Base-by-base conservation (phyloP, 805 yeast species). In the Candida stauntonica region DNA sequence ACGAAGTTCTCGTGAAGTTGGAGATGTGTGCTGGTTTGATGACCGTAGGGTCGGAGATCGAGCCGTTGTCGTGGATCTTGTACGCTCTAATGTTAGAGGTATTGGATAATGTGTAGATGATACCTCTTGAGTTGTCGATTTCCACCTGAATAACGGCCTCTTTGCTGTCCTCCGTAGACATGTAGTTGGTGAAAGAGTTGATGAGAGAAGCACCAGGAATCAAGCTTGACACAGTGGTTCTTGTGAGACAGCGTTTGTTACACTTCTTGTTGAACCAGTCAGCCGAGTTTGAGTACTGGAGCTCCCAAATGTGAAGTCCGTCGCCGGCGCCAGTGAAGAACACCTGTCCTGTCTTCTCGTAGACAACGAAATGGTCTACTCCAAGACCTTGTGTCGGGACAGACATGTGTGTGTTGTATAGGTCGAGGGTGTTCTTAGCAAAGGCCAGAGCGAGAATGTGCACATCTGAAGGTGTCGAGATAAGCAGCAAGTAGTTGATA, bases 201-300 rank as follows among this genome's bases (percentile, higher is more conserved):
- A 67, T 50, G 20, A 56, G 45, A 4, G 60, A 50, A 26, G 65
- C 51, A 7, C 71, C 72, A 4, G 72, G 70, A 16, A 78, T 60
- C 23, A 77, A 63, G 26, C 72, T 67, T 1, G 81, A 63, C 29
- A 80, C 60, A 0, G 69, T 79, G 48, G 75, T 75, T 62, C 77
- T 79, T 31, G 97, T 87, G 39, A 86, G 70, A 58, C 97, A 87
- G 29, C 81, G 77, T 59, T 88, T 88, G 50, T 77, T 78, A 55
- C 95, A 85, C 51, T 81, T 84, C 54, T 85, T 81, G 46, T 80
- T 77, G 57, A 87, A 87, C 86, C 96, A 91, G 38, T 86, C 81
- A 33, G 87, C 93, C 18, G 83, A 74, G 47, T 81, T 83, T 5
- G 89, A 74, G 57, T 93, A 93, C 42, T 77, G 80, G 38, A 93